Evolutionary conservation across 129 eudicot genomes (phyloP), one percentile per base, ranked within the genome.

Genomic region (Centella asiatica): DNA sequence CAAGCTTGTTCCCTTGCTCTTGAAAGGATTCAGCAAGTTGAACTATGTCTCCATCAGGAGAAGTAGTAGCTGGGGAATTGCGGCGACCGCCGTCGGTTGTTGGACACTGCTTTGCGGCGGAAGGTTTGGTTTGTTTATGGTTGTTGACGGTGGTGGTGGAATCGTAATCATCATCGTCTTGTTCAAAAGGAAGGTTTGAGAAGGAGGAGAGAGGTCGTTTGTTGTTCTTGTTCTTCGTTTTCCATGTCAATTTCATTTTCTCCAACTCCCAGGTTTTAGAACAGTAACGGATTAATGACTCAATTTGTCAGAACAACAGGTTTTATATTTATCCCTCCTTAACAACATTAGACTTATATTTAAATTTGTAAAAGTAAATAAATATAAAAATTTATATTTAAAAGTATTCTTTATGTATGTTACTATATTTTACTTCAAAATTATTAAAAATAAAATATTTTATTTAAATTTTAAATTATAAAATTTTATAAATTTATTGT

Each of bases 1-100:
- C 65, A 4, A 59, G 65, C 33, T 59, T 59, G 65, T 59, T 59
- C 25, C 65, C 65, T 23, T 59, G 65, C 4, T 37, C 65, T 37
- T 49, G 65, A 23, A 60, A 60, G 18, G 65, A 37, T 18, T 60
- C 49, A 12, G 65, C 33, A 7, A 22, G 62, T 10, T 57, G 31
- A 49, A 32, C 20, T 10, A 48, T 34, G 42, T 36, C 19, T 4
- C 26, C 17, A 36, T 58, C 47, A 32, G 18, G 15, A 4, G 46
- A 22, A 12, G 47, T 34, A 37, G 47, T 26, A 42, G 11, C 47
- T 11, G 11, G 47, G 18, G 47, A 11, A 12, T 11, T 2, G 5
- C 15, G 47, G 47, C 0, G 15, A 42, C 12, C 47, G 47, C 15
- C 47, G 47, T 11, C 18, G 46, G n/a, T n/a, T n/a, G 12, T 42